phyloP scores from a whole-genome alignment of 257 asterid genomes.

The Scutellaria galericulata region DNA sequence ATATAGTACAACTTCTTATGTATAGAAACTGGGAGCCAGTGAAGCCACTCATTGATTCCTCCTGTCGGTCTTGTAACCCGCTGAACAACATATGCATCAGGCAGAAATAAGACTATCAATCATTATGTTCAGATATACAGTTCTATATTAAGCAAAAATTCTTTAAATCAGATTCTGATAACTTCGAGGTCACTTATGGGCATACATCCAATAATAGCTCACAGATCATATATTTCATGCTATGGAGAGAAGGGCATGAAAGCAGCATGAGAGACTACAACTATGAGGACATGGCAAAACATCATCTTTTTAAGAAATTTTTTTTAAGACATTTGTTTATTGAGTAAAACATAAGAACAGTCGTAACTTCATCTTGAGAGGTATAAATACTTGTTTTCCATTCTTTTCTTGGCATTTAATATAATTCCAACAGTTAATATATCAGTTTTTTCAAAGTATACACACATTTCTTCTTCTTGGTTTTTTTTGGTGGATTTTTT shows the following conservation, averaged over 20 bases:
- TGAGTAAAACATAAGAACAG: too few species aligned
- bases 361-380: too few species aligned
- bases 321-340: too few species aligned
- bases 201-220: constrained; percentile 23
- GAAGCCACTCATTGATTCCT: constrained; percentile 91
- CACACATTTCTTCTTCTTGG: too few species aligned
- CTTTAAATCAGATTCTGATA: constrained; percentile 11
- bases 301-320: neutral
- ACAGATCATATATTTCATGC: constrained; percentile 26
- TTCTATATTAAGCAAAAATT: constrained; percentile 13
- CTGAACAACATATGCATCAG: constrained; percentile 52
- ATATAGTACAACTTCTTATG: constrained; percentile 76
- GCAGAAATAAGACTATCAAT: constrained; percentile 31
- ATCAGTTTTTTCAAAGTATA: too few species aligned
- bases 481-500: too few species aligned
- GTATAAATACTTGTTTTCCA: too few species aligned
- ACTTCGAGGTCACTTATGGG: neutral
- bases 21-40: constrained; percentile 93
- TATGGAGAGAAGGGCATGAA: constrained; percentile 8
- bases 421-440: too few species aligned
- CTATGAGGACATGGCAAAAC: constrained; percentile 9
- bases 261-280: neutral
- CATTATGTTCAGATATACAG: constrained; percentile 18
- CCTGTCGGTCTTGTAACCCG: constrained; percentile 95
- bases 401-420: too few species aligned